These are phyloP conservation scores for Vicia villosa DNA, from an alignment of 306 rosid species.

Conservation along the genomic window DNA sequence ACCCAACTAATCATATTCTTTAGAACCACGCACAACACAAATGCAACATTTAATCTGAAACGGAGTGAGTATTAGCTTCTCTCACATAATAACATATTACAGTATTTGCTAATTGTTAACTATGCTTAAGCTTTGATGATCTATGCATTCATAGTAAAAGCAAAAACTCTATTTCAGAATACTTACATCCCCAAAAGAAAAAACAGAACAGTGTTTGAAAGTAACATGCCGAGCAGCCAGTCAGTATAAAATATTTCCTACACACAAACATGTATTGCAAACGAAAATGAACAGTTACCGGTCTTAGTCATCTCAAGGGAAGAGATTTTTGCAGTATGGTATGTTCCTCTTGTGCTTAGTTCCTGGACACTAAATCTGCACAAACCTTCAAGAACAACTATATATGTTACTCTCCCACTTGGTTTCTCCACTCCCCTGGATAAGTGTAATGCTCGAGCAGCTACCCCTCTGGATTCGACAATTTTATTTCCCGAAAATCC, in stretches of 20 bases:
- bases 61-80: not conserved
- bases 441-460: constrained; percentile 93
- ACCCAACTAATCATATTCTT: not conserved
- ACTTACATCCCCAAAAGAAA: not conserved
- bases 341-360: constrained; percentile 95
- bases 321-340: constrained; percentile 85
- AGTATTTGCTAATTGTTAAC: constrained; percentile 9
- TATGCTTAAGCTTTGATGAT: constrained; percentile 21
- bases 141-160: constrained; percentile 10
- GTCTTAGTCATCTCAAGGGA: constrained; percentile 88
- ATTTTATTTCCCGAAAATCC: constrained; percentile 10
- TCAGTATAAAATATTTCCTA: not conserved
- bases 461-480: constrained; percentile 75
- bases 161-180: constrained; percentile 13
- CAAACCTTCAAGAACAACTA: constrained; percentile 94
- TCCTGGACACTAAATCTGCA: constrained; percentile 94
- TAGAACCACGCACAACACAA: not conserved
- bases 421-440: constrained; percentile 99
- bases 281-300: constrained; percentile 46
- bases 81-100: constrained; percentile 25
- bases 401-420: constrained; percentile 96
- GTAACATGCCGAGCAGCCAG: no score
- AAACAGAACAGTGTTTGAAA: no score
- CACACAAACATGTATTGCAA: constrained; percentile 2
- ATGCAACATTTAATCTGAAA: not conserved